Conservation (phyloP, 768 basidiomycete genomes). For the Rhizopogon roseolus region DNA sequence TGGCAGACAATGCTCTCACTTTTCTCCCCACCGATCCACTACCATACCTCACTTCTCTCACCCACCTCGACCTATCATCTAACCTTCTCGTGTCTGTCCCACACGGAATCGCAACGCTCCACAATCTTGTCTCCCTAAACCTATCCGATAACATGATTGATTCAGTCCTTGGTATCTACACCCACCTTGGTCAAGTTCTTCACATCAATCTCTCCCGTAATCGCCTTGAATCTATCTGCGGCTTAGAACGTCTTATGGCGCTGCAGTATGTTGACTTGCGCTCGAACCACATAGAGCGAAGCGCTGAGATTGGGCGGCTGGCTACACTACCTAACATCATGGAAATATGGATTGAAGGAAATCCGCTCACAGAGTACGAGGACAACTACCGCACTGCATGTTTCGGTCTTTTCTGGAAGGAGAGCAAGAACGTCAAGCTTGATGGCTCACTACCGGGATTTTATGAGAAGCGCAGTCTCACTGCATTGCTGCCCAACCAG, state of each 20-base stretch:
- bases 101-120: slow-evolving; percentile 63
- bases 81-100: slow-evolving; percentile 91
- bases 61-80: slow-evolving; percentile 84
- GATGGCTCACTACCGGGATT: slow-evolving; percentile 71
- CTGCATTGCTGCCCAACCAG: slow-evolving; percentile 44
- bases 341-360: slow-evolving; percentile 82
- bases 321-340: slow-evolving; percentile 72
- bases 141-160: slow-evolving; percentile 98
- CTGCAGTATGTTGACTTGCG: slow-evolving; percentile 86
- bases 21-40: slow-evolving; percentile 69
- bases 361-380: slow-evolving; percentile 70
- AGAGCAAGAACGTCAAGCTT: slow-evolving; percentile 72
- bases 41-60: slow-evolving; percentile 65
- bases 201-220: slow-evolving; percentile 81
- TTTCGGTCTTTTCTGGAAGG: slow-evolving; percentile 81
- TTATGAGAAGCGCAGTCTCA: slow-evolving; percentile 63
- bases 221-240: slow-evolving; percentile 91
- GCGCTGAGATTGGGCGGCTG: slow-evolving; percentile 79
- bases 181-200: slow-evolving; percentile 71
- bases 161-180: slow-evolving; percentile 86
- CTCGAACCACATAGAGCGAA: slow-evolving; percentile 74
- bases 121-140: slow-evolving; percentile 85
- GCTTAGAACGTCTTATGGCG: slow-evolving; percentile 82
- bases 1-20: slow-evolving; percentile 78
- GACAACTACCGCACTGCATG: slow-evolving; percentile 72